phyloP scores from a whole-genome alignment of 495 filamentous ascomycete species.

The Tuber microsphaerosporum region DNA sequence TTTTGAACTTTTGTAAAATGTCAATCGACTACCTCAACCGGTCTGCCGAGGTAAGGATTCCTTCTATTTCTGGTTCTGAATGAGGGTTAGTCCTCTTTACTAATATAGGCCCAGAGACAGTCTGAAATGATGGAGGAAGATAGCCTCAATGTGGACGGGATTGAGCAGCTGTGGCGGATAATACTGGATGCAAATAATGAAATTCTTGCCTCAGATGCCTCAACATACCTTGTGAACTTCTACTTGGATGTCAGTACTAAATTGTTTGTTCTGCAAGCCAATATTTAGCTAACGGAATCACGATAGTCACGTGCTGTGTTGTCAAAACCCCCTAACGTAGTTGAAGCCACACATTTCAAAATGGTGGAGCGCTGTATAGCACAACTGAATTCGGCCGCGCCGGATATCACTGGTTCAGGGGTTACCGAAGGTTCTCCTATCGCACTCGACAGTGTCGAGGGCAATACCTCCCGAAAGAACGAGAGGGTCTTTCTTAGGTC shows the following conservation, averaged over 20 bases:
- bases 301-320: slow-evolving; percentile 33
- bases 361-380: slow-evolving; percentile 70
- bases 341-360: slow-evolving; percentile 66
- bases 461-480: background rate
- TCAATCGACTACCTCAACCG: slow-evolving; percentile 40
- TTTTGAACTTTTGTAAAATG: slow-evolving; percentile 37
- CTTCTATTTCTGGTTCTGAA: slow-evolving; percentile 3
- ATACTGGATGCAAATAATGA: slow-evolving; percentile 63
- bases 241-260: slow-evolving; percentile 54
- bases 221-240: slow-evolving; percentile 62
- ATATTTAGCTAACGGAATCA: slow-evolving; percentile 26
- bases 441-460: background rate
- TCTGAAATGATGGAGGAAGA: slow-evolving; percentile 40
- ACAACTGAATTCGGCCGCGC: slow-evolving; percentile 64
- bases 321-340: slow-evolving; percentile 40
- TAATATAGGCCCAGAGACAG: slow-evolving; percentile 8
- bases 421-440: background rate
- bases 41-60: slow-evolving; percentile 28
- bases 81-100: background rate
- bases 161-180: slow-evolving; percentile 78
- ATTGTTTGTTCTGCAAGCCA: slow-evolving; percentile 46
- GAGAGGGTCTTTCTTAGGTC: slow-evolving; percentile 31
- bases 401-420: slow-evolving; percentile 11
- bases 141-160: slow-evolving; percentile 53
- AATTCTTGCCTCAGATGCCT: slow-evolving; percentile 63